Conservation (phyloP, 2,329 filamentous ascomycete species). For the Dactylellina drechsleri region DNA sequence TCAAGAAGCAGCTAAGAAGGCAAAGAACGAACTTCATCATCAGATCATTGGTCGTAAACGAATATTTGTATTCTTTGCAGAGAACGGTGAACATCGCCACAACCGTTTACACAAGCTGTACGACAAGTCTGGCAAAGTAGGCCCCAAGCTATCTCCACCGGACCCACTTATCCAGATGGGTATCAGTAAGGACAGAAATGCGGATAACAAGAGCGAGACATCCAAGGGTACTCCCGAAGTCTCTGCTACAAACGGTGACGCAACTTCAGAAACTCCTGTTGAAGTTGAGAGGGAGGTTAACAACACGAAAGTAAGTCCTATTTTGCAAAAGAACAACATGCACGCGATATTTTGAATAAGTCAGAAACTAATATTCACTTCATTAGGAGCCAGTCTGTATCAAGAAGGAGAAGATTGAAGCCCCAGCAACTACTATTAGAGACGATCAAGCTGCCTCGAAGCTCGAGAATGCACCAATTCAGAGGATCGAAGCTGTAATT, state of each 20-base stretch:
- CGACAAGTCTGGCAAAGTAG: constrained; percentile 15
- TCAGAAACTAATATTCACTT: no score
- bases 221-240: not conserved
- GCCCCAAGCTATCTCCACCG: constrained; percentile 15
- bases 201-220: constrained; percentile 1
- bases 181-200: not conserved
- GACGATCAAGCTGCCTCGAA: not conserved
- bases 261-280: constrained; percentile 32
- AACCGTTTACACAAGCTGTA: constrained; percentile 57
- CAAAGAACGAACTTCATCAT: constrained; percentile 90
- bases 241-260: constrained; percentile 26
- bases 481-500: no score
- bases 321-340: constrained; percentile 10
- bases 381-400: no score
- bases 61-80: constrained; percentile 58
- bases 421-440: not conserved
- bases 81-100: constrained; percentile 57
- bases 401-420: constrained; percentile 1
- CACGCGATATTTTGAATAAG: not conserved
- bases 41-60: constrained; percentile 63
- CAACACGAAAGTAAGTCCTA: constrained; percentile 20
- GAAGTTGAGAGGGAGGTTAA: constrained; percentile 5
- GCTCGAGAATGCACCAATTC: not conserved
- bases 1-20: constrained; percentile 84
- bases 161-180: constrained; percentile 7